Evolutionary conservation across 202 grass and related monocot species (phyloP), one percentile per base, ranked within the genome.

Genomic region (Bolboschoenoplectus hybrid): DNA sequence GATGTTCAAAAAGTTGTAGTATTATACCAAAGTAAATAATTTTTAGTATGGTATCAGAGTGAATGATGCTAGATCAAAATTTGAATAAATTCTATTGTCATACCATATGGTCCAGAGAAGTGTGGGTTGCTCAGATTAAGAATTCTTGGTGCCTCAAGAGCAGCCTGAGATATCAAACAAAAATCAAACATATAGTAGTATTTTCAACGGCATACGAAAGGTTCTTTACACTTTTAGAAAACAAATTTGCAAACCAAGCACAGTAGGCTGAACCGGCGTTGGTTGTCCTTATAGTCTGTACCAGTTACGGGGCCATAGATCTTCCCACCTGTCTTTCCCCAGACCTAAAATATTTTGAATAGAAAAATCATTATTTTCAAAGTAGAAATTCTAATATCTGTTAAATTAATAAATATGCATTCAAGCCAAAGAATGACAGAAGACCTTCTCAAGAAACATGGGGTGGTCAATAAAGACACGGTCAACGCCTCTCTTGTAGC

Each of bases 401-500:
- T 36, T 51, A 50, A 9, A 52, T 82, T 63, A 83, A 50, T 84
- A 70, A 71, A 82, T 47, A 74, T 74, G 39, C 51, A 58, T 80
- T 60, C 4, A 60, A 41, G 53, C 36, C 10, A 80, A 73, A 57
- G 51, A 72, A 7, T 79, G 26, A 68, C 85, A 20, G 14, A 62
- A n/a, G 3, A 89, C 95, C 95, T 91, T 95, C 86, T 97, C 95
- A 9, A 97, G 96, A 89, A 98, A 98, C 0, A 78, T 62, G 0
- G 96, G 96, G 74, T 98, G 96, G 84, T 98, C 96, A 11, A 98
- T 55, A 87, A 98, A 98, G 44, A 98, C 93, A 0, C 96, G 91
- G 45, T 98, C 96, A n/a, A 98, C 96, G 1, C 96, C 96, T 32
- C 96, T 94, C 69, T 98, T 95, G 83, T 86, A 89, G 87, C 88